Evolutionary conservation across 2,329 filamentous ascomycete genomes (phyloP), one percentile per base, ranked within the genome.

Genomic region (Phaeoacremonium minimum): DNA sequence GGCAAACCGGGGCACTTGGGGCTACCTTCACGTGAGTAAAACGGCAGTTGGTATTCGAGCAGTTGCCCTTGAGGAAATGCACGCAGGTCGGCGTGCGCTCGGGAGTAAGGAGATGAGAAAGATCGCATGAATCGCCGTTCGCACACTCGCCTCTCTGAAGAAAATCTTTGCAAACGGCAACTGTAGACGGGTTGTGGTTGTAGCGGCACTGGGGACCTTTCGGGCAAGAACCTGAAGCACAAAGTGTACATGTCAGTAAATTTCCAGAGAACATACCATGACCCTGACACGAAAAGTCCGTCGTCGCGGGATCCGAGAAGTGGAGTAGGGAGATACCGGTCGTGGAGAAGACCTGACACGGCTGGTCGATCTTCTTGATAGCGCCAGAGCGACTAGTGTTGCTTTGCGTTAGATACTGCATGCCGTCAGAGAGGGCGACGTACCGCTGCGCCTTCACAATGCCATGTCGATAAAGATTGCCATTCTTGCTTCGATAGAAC

Each of bases 11-110:
- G 34, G 90, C 87, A 55, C 75, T 74, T 47, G 85, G 78, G 47
- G 84, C 81, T 49, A 93, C 80, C 56, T 80, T 76, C 50, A 87
- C 78, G 69, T 98, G 93, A 55, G 86, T 76, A 73, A 94, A 97
- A 45, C 77, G 84, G 66, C 93, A 97, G 50, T 83, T 75, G 52
- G 80, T 66, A 57, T 96, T 96, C 52, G 83, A 84, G 70, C 93
- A 97, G 56, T 88, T 86, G 54, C 89, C 89, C 58, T 86, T 85
- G 59, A 88, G 77, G 68, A 88, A 95, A 67, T 96, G 89, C 59
- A 93, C 65, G 69, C 93, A 97, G 43, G 85, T 78, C 39, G 93
- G 90, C 37, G 86, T 86, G 63, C 91, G 85, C 61, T 96, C 77
- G 47, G 88, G 78, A 37, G 77, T 86, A 45, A 87, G 70, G 32